A percentile compares a stretch with the other conserved stretches of the same genome.
Conservation (phyloP, 2,329 filamentous ascomycete species). For the Nothophaeocryptopus gaeumannii region DNA sequence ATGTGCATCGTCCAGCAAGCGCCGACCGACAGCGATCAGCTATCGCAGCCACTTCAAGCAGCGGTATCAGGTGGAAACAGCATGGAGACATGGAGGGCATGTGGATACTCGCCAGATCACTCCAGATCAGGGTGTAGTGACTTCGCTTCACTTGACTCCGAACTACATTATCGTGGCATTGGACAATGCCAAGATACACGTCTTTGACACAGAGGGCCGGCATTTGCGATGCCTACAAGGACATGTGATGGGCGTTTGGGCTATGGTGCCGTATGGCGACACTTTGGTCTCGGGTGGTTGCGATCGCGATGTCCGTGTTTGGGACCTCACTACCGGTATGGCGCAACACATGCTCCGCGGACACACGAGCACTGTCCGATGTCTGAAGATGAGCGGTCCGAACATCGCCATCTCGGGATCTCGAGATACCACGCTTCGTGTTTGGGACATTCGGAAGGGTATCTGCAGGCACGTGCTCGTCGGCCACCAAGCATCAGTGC, state of each 20-base stretch:
- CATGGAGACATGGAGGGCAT: slow-evolving; percentile 89
- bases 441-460: slow-evolving; percentile 90
- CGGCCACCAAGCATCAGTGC: slow-evolving; percentile 91
- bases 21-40: slow-evolving; percentile 66
- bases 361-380: slow-evolving; percentile 94
- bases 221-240: slow-evolving; percentile 86
- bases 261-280: slow-evolving; percentile 98
- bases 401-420: slow-evolving; percentile 96
- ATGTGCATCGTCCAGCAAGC: slow-evolving; percentile 36
- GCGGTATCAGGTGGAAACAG: slow-evolving; percentile 92
- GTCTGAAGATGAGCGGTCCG: slow-evolving; percentile 93
- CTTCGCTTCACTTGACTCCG: slow-evolving; percentile 85
- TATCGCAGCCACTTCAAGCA: slow-evolving; percentile 99
- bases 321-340: slow-evolving; percentile 84
- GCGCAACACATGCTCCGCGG: slow-evolving; percentile 82
- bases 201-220: slow-evolving; percentile 89
- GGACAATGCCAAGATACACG: slow-evolving; percentile 97
- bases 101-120: slow-evolving; percentile 84
- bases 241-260: slow-evolving; percentile 99
- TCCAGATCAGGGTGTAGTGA: slow-evolving; percentile 94
- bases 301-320: slow-evolving; percentile 93
- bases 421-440: slow-evolving; percentile 85
- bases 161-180: slow-evolving; percentile 97
- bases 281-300: slow-evolving; percentile 93
- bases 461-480: slow-evolving; percentile 88